A percentile compares a stretch with the other conserved stretches of the same genome.
These are phyloP conservation scores for Piloderma croceum DNA, from an alignment of 768 basidiomycete genomes.

Conservation along the genomic window DNA sequence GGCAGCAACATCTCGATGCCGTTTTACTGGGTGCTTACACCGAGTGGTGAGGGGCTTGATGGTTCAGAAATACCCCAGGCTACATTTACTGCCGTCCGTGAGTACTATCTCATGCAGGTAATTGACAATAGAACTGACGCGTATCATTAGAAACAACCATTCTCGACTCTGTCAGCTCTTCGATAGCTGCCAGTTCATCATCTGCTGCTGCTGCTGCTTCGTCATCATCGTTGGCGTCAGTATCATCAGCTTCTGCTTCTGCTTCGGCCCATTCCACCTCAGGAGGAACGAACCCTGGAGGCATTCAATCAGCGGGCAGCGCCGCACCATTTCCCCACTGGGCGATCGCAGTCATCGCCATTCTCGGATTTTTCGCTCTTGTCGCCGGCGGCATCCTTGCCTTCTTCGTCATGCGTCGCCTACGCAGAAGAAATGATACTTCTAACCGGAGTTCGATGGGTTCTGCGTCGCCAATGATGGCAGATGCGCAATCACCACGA, in stretches of 20 bases:
- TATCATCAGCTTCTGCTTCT: constrained; percentile 15
- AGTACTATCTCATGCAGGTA: constrained; percentile 32
- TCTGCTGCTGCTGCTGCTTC: constrained; percentile 34
- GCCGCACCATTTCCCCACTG: constrained; percentile 49
- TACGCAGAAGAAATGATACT: constrained; percentile 44
- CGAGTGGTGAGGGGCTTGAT: constrained; percentile 47
- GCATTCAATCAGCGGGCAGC: constrained; percentile 10
- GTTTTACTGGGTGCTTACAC: constrained; percentile 76
- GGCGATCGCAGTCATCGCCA: constrained; percentile 88
- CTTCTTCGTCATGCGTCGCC: constrained; percentile 68
- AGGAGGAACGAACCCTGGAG: not conserved
- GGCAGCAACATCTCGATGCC: constrained; percentile 56
- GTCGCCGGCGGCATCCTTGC: constrained; percentile 59
- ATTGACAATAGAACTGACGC: constrained; percentile 8
- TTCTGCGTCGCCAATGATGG: constrained; percentile 80
- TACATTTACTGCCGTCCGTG: constrained; percentile 77
- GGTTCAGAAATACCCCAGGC: constrained; percentile 60
- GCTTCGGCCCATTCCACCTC: constrained; percentile 1
- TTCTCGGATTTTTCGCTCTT: constrained; percentile 82
- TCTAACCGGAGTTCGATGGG: constrained; percentile 73
- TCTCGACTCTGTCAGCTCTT: constrained; percentile 58
- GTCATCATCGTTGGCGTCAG: constrained; percentile 33
- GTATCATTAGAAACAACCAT: constrained; percentile 61
- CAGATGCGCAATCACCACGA: constrained; percentile 40
- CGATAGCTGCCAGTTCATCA: constrained; percentile 35